Evolutionary conservation across 176 grass and related monocot genomes (phyloP), one percentile per base, ranked within the genome.

Genomic region (Carex myosuroides): DNA sequence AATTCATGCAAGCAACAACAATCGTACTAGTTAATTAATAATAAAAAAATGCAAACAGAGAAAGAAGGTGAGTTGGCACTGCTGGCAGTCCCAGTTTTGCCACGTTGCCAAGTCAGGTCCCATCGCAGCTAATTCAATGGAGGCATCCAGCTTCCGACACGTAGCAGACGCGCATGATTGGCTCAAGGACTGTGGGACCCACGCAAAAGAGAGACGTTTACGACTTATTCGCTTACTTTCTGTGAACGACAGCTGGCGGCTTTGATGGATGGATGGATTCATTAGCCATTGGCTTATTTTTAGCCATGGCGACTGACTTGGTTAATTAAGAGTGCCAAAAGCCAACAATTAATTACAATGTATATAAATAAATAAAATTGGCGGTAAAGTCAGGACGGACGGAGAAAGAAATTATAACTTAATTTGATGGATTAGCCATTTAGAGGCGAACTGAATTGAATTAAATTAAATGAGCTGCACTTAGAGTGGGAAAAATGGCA

Each of bases 121-220:
- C 58, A 26, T 39, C 41, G 11, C 39, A 64, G 63, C 21, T 53
- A 83, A 50, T 68, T 83, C 37, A 65, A 68, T 21, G 48, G 61
- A 68, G 22, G 79, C 21, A 54, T 54, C 20, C 12, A 83, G 11
- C 6, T 1, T 11, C 26, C 60, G 80, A 83, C 80, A 83, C 80
- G 62, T 83, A 83, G 8, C 61, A 83, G 11, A 30, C 8, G 12
- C 37, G 11, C 1, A 63, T 67, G n/a, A 82, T 82, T 82, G n/a
- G 80, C 42, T 82, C 8, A 67, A 67, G 58, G n/a, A 64, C 53
- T 18, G 61, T 82, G 56, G 80, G 41, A 2, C 80, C 80, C 80
- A 53, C 21, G 5, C 13, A 50, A 50, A 50, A 68, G 21, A 83
- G 80, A 83, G 80, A 83, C 80, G 60, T 83, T 54, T 67, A 3